These are phyloP conservation scores for Clitocybe nebularis DNA, from an alignment of 1,284 basidiomycete species.

Conservation along the genomic window DNA sequence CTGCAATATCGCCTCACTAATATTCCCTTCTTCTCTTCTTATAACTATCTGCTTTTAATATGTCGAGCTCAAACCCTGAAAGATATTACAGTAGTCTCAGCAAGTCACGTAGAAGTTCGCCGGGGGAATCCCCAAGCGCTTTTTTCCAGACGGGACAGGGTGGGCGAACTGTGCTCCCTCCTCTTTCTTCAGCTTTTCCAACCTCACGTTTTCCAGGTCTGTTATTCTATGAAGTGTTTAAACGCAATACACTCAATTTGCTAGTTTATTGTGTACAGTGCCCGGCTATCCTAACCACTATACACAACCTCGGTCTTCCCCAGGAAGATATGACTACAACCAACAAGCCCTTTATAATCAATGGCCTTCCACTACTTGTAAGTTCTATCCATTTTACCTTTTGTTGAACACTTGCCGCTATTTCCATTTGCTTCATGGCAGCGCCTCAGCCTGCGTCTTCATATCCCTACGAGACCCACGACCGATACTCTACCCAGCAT, in stretches of 20 bases:
- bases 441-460: conserved; percentile 42
- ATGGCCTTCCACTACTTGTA: conserved; percentile 50
- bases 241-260: conserved; percentile 50
- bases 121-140: conserved; percentile 57
- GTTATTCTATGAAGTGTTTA: conserved; percentile 53
- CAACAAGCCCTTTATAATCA: conserved; percentile 45
- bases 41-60: conserved; percentile 48
- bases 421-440: conserved; percentile 28
- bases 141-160: conserved; percentile 75
- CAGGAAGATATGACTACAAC: conserved; percentile 52
- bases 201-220: conserved; percentile 83
- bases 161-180: conserved; percentile 83
- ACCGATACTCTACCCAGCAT: conserved; percentile 51
- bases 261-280: conserved; percentile 44
- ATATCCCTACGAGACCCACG: conserved; percentile 49
- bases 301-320: conserved; percentile 59
- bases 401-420: conserved; percentile 21
- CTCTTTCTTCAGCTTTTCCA: conserved; percentile 79
- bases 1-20: conserved; percentile 44
- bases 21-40: conserved; percentile 42
- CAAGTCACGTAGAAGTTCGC: conserved; percentile 59
- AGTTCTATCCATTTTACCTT: conserved; percentile 22
- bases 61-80: conserved; percentile 61
- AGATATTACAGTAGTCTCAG: conserved; percentile 52
- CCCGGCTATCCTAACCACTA: conserved; percentile 55